Conservation (phyloP, 768 basidiomycete genomes). For the Boletus rubroflammeus region DNA sequence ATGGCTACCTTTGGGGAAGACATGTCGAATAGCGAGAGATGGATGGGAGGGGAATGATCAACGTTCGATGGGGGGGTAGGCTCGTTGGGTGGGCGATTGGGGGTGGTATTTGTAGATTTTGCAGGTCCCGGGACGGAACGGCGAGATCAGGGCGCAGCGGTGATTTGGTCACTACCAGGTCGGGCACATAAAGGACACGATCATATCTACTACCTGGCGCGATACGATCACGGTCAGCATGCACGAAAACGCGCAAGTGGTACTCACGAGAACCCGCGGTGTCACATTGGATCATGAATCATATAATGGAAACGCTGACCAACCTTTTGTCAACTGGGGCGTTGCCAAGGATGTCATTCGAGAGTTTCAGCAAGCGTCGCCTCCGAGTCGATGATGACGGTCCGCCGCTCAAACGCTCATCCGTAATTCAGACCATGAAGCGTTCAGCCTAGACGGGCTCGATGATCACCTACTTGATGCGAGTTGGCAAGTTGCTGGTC, state of each 20-base stretch:
- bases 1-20: constrained; percentile 58
- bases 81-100: not conserved
- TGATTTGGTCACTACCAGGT: not conserved
- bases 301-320: not conserved
- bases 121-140: not conserved
- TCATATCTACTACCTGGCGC: not conserved
- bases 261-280: constrained; percentile 17
- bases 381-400: no score
- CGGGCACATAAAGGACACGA: constrained; percentile 11
- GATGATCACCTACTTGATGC: no score
- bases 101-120: constrained; percentile 14
- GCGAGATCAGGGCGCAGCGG: not conserved
- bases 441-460: not conserved
- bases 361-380: no score
- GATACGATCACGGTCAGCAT: not conserved
- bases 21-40: constrained; percentile 25
- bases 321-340: no score
- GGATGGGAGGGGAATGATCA: not conserved
- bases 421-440: not conserved
- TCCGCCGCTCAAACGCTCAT: no score
- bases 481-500: not conserved
- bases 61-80: not conserved
- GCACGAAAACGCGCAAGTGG: constrained; percentile 6
- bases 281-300: not conserved
- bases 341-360: no score